Evolutionary conservation across 768 basidiomycete species (phyloP).

Genomic region (Macrocybe gigantea): DNA sequence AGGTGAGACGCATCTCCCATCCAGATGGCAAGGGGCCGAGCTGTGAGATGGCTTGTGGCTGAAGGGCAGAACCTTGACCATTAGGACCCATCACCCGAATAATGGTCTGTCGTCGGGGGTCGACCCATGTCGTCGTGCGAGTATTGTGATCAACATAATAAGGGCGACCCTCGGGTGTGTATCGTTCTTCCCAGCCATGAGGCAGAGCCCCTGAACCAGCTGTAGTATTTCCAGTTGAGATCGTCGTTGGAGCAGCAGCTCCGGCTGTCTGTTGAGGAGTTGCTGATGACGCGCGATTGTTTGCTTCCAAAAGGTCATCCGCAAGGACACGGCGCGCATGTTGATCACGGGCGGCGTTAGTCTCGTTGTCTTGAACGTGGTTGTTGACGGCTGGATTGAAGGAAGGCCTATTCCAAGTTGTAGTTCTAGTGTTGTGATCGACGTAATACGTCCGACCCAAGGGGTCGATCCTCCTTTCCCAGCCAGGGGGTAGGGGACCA

Average conservation of each 20-base stretch:
- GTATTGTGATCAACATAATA: constrained; percentile 99
- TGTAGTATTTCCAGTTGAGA: constrained; percentile 43
- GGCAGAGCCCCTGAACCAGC: constrained; percentile 85
- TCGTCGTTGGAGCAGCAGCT: constrained; percentile 29
- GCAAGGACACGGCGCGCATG: constrained; percentile 80
- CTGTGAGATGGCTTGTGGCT: constrained; percentile 94
- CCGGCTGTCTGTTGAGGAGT: constrained; percentile 13
- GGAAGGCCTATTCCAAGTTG: constrained; percentile 95
- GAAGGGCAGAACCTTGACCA: constrained; percentile 81
- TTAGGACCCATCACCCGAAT: constrained; percentile 95
- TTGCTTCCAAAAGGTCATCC: constrained; percentile 81
- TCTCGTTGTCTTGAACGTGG: constrained; percentile 67
- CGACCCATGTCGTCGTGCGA: constrained; percentile 99
- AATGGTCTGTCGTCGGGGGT: constrained; percentile 94
- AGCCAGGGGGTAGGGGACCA: constrained; percentile 84
- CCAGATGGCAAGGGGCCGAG: constrained; percentile 95
- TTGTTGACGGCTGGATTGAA: constrained; percentile 69
- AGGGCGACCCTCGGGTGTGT: constrained; percentile 95
- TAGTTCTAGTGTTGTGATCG: constrained; percentile 95
- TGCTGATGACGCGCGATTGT: constrained; percentile 25
- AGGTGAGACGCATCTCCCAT: constrained; percentile 99
- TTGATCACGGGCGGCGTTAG: constrained; percentile 81
- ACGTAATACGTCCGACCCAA: constrained; percentile 96
- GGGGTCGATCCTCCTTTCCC: constrained; percentile 97
- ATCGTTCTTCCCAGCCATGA: constrained; percentile 98